Base-by-base conservation (phyloP, 805 yeast species). In the Phaffomyces opuntiae region DNA sequence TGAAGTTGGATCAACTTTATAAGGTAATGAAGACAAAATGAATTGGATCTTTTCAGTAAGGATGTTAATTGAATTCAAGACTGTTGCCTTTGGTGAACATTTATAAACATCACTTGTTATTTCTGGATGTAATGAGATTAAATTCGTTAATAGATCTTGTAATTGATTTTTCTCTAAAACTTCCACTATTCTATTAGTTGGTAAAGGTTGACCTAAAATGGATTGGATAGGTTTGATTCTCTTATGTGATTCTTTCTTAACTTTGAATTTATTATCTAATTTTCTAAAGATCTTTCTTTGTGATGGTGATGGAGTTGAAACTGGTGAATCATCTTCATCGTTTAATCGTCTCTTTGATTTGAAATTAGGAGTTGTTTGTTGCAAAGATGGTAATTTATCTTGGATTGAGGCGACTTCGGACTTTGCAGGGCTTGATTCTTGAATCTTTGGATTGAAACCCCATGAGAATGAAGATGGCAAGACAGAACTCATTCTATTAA, bases 1-100 rank as follows among this genome's bases (percentile, higher is more conserved):
- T 40, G 84, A 77, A 34, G 75, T 70, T 9, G 74, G 70, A 54
- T 85, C 89, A 51, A 87, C 87, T 52, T 81, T 81, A 61, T 84
- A 87, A 1, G 96, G 96, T 52, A 88, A 63, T 48, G 74, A 71
- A 9, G 61, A 60, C 19, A 66, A 54, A 26, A 86, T 75, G 8
- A 46, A 49, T 5, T 57, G 59, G 19, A 70, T 59, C 40, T 75
- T 65, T 55, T 58, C 54, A 35, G 66, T 61, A 43, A 88, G 67
- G 37, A 78, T 67, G 11, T 64, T 68, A 9, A 83, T 59, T 7
- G 85, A 74, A 46, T 74, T 71, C 12, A 68, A 61, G 5, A 79
- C 72, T 0, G 81, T 68, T 14, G 89, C 80, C 42, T 69, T 69
- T 25, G 90, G 87, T 1, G 86, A 73, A 49, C 74, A 56, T 32